A percentile compares a stretch with the other conserved stretches of the same genome.
Evolutionary conservation across 129 eudicot genomes (phyloP).

Genomic region (Glebionis coronaria): DNA sequence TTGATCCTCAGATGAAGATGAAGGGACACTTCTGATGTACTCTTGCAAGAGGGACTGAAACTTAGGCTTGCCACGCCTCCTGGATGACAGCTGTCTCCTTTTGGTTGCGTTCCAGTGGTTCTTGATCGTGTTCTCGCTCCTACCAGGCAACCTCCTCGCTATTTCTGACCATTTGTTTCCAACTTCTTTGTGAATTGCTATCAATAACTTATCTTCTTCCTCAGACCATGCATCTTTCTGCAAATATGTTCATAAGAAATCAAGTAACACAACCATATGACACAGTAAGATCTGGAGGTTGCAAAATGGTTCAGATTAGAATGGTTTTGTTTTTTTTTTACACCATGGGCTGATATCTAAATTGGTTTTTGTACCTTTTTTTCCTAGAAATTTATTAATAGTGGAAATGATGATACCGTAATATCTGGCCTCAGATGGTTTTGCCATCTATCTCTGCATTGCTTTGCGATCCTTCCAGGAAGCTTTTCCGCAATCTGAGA

Average conservation of each 20-base stretch:
- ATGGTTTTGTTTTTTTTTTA: background rate
- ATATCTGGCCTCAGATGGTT: constrained; percentile 71
- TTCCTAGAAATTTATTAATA: background rate
- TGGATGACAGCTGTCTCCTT: constrained; percentile 32
- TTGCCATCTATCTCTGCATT: constrained; percentile 81
- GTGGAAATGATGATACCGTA: constrained; percentile 36
- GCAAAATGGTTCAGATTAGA: background rate
- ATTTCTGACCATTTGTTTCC: constrained; percentile 76
- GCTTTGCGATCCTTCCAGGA: constrained; percentile 75
- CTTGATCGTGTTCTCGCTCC: constrained; percentile 60
- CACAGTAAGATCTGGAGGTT: background rate
- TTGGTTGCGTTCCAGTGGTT: constrained; percentile 59
- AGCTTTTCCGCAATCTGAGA: constrained; percentile 55
- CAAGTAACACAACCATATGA: background rate
- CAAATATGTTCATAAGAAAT: constrained; percentile 1
- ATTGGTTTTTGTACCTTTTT: background rate
- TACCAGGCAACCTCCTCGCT: constrained; percentile 53
- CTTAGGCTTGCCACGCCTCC: constrained; percentile 21
- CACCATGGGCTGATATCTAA: background rate
- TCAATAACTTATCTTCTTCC: constrained; percentile 53
- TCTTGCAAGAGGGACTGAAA: constrained; percentile 38
- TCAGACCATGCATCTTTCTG: constrained; percentile 67
- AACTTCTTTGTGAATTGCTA: constrained; percentile 45
- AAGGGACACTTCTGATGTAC: constrained; percentile 37
- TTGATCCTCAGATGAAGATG: constrained; percentile 30